Evolutionary conservation across 2,329 filamentous ascomycete genomes (phyloP).

Genomic region (Ophiostoma perfectum): DNA sequence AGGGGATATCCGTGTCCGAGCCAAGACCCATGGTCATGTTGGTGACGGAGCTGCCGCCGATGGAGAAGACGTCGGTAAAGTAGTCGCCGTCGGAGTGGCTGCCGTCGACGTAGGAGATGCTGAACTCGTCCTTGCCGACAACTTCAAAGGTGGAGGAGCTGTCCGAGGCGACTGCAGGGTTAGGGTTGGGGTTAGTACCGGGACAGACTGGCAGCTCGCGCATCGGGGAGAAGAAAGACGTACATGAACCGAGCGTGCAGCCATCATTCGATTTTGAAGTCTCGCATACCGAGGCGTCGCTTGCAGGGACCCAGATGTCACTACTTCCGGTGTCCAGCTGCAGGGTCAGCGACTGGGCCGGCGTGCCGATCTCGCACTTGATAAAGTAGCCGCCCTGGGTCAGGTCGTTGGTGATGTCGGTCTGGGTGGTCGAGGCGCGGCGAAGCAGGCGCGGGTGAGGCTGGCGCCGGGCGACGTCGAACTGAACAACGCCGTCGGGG

Average conservation of each 20-base stretch:
- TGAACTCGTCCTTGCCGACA: slow-evolving; percentile 42
- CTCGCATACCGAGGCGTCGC: slow-evolving; percentile 38
- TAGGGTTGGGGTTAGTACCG: background rate
- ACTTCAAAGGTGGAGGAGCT: slow-evolving; percentile 45
- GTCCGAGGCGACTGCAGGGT: slow-evolving; percentile 39
- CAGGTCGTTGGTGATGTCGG: slow-evolving; percentile 42
- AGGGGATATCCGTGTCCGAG: slow-evolving; percentile 47
- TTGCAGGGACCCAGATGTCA: slow-evolving; percentile 56
- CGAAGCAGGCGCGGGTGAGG: slow-evolving; percentile 33
- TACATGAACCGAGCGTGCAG: slow-evolving; percentile 31
- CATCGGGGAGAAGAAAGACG: slow-evolving; percentile 1
- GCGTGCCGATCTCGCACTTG: slow-evolving; percentile 52
- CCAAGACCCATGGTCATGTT: slow-evolving; percentile 58
- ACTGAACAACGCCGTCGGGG: slow-evolving; percentile 39
- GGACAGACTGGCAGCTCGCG: too few species aligned
- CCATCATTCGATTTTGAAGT: slow-evolving; percentile 24
- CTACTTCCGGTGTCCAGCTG: slow-evolving; percentile 62
- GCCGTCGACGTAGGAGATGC: slow-evolving; percentile 58
- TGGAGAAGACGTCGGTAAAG: slow-evolving; percentile 51
- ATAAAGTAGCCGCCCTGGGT: slow-evolving; percentile 51
- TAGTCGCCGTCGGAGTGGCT: slow-evolving; percentile 54
- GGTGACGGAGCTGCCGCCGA: slow-evolving; percentile 47
- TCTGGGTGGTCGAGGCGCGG: slow-evolving; percentile 37
- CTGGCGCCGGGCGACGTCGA: slow-evolving; percentile 42
- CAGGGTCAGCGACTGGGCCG: slow-evolving; percentile 50